phyloP scores from a whole-genome alignment of 2,329 filamentous ascomycete species.

The Penicillium sp. region DNA sequence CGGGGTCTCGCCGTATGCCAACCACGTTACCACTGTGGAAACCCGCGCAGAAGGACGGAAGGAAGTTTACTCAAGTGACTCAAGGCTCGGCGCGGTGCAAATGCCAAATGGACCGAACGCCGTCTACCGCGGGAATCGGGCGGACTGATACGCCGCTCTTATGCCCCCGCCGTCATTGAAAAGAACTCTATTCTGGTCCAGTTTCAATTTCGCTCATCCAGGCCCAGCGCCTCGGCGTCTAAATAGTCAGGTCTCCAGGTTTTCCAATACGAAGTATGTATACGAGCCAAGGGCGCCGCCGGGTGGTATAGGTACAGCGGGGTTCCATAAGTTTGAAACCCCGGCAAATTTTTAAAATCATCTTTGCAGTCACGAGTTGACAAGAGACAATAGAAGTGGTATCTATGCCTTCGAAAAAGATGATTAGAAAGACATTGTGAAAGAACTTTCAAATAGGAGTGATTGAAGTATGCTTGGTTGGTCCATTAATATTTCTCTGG shows the following conservation, averaged over 20 bases:
- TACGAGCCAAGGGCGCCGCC: background rate
- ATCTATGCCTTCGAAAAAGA: too few species aligned
- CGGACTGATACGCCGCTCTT: slow-evolving; percentile 14
- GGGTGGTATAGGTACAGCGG: too few species aligned
- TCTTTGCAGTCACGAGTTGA: too few species aligned
- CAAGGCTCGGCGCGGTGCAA: slow-evolving; percentile 3
- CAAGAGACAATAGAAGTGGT: too few species aligned
- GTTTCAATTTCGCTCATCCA: background rate
- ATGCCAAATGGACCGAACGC: slow-evolving; percentile 2
- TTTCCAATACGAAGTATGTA: background rate
- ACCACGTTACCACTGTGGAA: background rate
- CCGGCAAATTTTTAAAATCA: too few species aligned
- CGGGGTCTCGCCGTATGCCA: background rate
- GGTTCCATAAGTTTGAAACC: too few species aligned
- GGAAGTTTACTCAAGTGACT: background rate
- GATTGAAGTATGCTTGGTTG: too few species aligned
- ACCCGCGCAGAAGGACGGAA: background rate
- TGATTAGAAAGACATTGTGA: too few species aligned
- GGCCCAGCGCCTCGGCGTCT: background rate
- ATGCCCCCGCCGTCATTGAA: background rate
- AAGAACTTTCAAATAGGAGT: too few species aligned
- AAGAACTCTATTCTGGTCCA: slow-evolving; percentile 2
- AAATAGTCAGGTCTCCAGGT: background rate
- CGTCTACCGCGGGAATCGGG: slow-evolving; percentile 11
- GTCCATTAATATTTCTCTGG: too few species aligned